Base-by-base conservation (phyloP, 2,329 filamentous ascomycete genomes). In the Pseudocercospora pini-densiflorae region DNA sequence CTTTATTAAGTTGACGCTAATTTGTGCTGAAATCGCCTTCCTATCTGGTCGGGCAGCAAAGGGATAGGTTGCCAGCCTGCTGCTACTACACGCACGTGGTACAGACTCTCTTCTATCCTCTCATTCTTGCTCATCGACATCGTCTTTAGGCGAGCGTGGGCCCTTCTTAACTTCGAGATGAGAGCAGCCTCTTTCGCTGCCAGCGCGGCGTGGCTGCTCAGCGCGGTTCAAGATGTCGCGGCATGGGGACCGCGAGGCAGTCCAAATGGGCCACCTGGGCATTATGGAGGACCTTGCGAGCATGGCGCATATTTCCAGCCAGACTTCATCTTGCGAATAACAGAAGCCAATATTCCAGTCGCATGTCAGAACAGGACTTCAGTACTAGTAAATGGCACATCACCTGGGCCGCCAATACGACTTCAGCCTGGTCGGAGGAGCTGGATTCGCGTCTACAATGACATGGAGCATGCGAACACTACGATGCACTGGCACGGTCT, bases 401-500 rank as follows among this genome's bases (percentile, higher is more conserved):
- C 80, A 21, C 86, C 86, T 1, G 86, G 84, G 0, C 86, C 86
- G 1, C 70, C 77, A 4, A 66, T 88, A 2, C 78, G 81, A 12
- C 76, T 88, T 4, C 73, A 76, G 9, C 79, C 83, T n/a, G 82
- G 81, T 12, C 75, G 78, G 53, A 80, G 79, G 1, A 82, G 78
- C 29, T 88, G 86, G 86, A 82, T 88, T 60, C 79, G 86, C 8
- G 87, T 89, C 0, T 87, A 87, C 76, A 88, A 89, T 72, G 81
- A 86, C 66, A 85, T 88, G 76, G 66, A 76, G 0, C 74, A 83
- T 14, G 74, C 81, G 24, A 88, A 89, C 68, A 76, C 85, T n/a
- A 88, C 86, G n/a, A 85, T 88, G 85, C 89, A 91, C 73, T 91
- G 89, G 89, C 89, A 91, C 77, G 89, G 89, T 12, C 80, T 91